Base-by-base conservation (phyloP, 2,329 filamentous ascomycete genomes). In the Botrytis deweyae region DNA sequence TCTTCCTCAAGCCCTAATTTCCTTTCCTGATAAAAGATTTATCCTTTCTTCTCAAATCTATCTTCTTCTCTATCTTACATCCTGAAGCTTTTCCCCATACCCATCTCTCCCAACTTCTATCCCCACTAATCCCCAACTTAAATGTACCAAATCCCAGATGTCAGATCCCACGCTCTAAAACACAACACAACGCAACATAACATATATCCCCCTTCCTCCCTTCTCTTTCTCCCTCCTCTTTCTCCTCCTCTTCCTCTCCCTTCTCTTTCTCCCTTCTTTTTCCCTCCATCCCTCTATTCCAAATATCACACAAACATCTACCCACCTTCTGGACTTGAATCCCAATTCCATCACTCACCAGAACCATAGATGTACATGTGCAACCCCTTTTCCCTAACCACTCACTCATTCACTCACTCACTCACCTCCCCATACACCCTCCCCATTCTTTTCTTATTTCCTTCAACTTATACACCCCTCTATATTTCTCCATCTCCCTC, bases 41-140 rank as follows among this genome's bases (percentile, higher is more conserved):
- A 52, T 52, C 18, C 2, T 29, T 6, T 7, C 52, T 55, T 3
- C 49, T 16, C 40, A 16, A 42, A 42, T 42, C 12, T 5, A 9
- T 42, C 40, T 42, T 42, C 40, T 12, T 42, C 40, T 55, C n/a
- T 25, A 7, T n/a, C 49, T 52, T 55, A 4, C 12, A 12, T 16
- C 25, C 4, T 1, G 22, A 1, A 55, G 25, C 12, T 6, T n/a
- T 55, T 16, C 49, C 49, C 10, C 12, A 55, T 16, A 0, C 12
- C 25, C 7, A 4, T n/a, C 25, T 55, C 49, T 16, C 12, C 5
- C 49, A n/a, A 14, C 49, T 55, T n/a, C 49, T 6, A n/a, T n/a
- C 4, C 25, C 0, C 4, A n/a, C 4, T n/a, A 2, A n/a, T n/a
- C 49, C 25, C 49, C 25, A 55, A 5, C 0, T 25, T 16, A 16